Evolutionary conservation across 768 basidiomycete species (phyloP).

Genomic region (Pulveroboletus ravenelii): DNA sequence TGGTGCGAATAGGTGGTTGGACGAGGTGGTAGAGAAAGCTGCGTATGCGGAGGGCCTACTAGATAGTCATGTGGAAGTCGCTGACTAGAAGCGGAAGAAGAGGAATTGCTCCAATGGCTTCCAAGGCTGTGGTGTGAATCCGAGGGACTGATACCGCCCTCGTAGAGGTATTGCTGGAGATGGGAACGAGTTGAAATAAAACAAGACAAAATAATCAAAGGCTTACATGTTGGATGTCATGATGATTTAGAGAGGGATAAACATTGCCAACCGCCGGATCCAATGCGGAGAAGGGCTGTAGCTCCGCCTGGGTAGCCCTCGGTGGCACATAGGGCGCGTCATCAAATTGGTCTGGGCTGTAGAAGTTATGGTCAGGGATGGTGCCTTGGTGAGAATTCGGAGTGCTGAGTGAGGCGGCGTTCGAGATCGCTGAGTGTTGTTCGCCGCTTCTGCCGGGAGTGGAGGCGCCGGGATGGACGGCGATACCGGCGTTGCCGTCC

Average conservation of each 20-base stretch:
- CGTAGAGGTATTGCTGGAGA: constrained; percentile 18
- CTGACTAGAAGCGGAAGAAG: constrained; percentile 21
- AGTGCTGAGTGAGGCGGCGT: constrained; percentile 9
- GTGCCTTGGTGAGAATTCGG: constrained; percentile 11
- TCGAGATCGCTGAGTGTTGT: constrained; percentile 9
- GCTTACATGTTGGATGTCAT: constrained; percentile 17
- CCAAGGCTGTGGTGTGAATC: constrained; percentile 23
- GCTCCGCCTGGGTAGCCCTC: constrained; percentile 18
- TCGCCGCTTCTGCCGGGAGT: constrained; percentile 11
- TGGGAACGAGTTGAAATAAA: not conserved
- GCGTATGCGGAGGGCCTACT: constrained; percentile 4
- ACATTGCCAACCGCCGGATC: constrained; percentile 7
- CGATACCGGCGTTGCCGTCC: constrained; percentile 19
- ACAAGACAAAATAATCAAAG: not conserved
- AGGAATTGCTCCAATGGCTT: constrained; percentile 26
- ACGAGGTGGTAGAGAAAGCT: not conserved
- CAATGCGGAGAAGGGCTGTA: constrained; percentile 11
- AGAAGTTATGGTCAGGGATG: constrained; percentile 9
- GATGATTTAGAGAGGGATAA: constrained; percentile 11
- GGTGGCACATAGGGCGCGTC: constrained; percentile 31
- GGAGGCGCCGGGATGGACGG: constrained; percentile 11
- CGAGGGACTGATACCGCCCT: constrained; percentile 19
- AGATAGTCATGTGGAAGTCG: constrained; percentile 9
- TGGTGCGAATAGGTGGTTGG: constrained; percentile 5
- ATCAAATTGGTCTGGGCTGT: constrained; percentile 18